A percentile compares a stretch with the other conserved stretches of the same genome.
Conservation (phyloP, 768 basidiomycete species). For the Amanita phalloides region DNA sequence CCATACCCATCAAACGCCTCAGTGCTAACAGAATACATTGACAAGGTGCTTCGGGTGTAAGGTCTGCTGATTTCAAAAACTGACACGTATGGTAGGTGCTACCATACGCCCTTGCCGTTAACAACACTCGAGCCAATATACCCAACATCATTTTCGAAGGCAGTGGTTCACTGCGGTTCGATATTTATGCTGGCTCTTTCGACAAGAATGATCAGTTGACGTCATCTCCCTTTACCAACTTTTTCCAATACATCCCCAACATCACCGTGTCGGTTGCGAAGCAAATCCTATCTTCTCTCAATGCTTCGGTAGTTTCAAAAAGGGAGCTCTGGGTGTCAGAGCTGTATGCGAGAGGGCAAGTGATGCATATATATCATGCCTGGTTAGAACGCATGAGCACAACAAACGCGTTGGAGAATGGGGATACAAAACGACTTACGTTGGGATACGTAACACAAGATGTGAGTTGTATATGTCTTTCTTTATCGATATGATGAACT, state of each 20-base stretch:
- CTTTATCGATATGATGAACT: not conserved
- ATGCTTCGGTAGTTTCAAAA: constrained; percentile 24
- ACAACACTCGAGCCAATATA: constrained; percentile 49
- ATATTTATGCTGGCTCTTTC: constrained; percentile 60
- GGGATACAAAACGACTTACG: constrained; percentile 42
- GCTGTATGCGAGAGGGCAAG: constrained; percentile 38
- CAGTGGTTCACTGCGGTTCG: constrained; percentile 55
- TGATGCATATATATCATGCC: constrained; percentile 34
- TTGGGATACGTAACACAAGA: constrained; percentile 70
- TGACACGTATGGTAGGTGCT: constrained; percentile 26
- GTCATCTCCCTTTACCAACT: constrained; percentile 56
- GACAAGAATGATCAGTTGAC: constrained; percentile 77
- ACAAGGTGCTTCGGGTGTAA: constrained; percentile 23
- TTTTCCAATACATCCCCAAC: constrained; percentile 51
- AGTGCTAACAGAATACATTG: constrained; percentile 46
- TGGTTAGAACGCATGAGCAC: constrained; percentile 54
- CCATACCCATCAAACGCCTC: constrained; percentile 55
- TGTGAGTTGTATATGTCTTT: constrained; percentile 23
- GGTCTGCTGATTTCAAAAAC: not conserved
- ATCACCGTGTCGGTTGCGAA: constrained; percentile 41
- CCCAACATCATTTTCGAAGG: constrained; percentile 59
- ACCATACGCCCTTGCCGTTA: constrained; percentile 45
- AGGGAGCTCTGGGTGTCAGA: constrained; percentile 21
- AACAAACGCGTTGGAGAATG: constrained; percentile 23
- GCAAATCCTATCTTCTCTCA: constrained; percentile 41